phyloP scores from a whole-genome alignment of 768 basidiomycete genomes.

The Crepidotus variabilis region DNA sequence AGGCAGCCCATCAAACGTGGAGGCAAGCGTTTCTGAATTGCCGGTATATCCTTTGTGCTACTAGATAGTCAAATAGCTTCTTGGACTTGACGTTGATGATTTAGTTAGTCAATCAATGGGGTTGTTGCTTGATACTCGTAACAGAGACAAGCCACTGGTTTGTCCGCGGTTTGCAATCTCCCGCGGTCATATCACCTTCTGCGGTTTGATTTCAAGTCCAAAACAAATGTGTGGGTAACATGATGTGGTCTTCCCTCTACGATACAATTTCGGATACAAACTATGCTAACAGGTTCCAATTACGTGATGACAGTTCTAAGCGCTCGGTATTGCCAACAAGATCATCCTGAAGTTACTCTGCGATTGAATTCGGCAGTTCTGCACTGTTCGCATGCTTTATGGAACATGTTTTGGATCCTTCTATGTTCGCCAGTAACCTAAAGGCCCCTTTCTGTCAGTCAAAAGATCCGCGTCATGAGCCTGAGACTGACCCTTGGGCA shows the following conservation, averaged over 20 bases:
- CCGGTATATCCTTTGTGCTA: not conserved
- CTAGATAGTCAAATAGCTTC: too few species aligned
- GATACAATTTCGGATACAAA: not conserved
- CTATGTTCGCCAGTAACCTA: conserved; percentile 30
- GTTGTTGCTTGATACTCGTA: too few species aligned
- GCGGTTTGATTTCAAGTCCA: too few species aligned
- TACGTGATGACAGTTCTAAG: not conserved
- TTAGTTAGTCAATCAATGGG: too few species aligned
- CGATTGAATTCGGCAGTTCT: conserved; percentile 32
- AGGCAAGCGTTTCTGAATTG: conserved; percentile 63
- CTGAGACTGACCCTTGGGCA: conserved; percentile 40
- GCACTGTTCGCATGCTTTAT: conserved; percentile 59
- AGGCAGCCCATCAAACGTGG: conserved; percentile 76
- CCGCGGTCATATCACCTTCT: too few species aligned
- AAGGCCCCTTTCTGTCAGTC: not conserved
- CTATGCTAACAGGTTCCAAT: not conserved
- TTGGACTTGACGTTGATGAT: too few species aligned
- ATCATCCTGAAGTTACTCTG: conserved; percentile 16
- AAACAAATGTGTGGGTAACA: too few species aligned
- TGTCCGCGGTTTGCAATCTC: too few species aligned
- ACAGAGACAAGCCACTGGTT: too few species aligned
- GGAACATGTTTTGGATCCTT: conserved; percentile 66
- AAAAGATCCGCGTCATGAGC: not conserved
- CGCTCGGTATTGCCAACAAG: not conserved
- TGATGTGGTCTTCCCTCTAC: too few species aligned